Evolutionary conservation across 2,329 filamentous ascomycete species (phyloP), one percentile per base, ranked within the genome.

Genomic region (Pestalotiopsis sp.): DNA sequence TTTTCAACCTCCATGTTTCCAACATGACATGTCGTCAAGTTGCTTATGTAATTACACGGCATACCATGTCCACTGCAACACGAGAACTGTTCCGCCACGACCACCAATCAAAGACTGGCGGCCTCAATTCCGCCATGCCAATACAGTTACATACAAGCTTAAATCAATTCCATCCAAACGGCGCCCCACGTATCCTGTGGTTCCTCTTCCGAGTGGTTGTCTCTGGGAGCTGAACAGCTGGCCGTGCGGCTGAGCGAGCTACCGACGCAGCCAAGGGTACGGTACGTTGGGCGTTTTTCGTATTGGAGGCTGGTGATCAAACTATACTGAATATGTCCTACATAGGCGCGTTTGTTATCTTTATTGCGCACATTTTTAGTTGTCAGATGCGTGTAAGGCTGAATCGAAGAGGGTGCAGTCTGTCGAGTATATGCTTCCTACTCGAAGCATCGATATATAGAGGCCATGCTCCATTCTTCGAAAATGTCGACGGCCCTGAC

Each of bases 241-340:
- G 67, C 68, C 69, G 71, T 70, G 65, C 52, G 64, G 39, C 58
- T 61, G 39, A 61, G 24, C 24, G 30, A 26, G 58, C 58, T 61
- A 61, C 30, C 13, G 30, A 39, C 13, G 58, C 58, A 61, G 44
- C 44, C 30, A 13, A 39, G 58, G 26, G 58, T 26, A 1, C 10
- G 26, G 58, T 26, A 1, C 10, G 17, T 10, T 39, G 14, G 56
- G 58, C 58, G 58, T 61, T 61, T 17, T 35, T 35, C 22, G 58
- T 35, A 11, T 61, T 39, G 58, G 26, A 17, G 14, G 58, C 30
- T 61, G 58, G 17, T 39, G n/a, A n/a, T 17, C 30, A 35, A 39
- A 35, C 44, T 52, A 52, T 52, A 52, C 44, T 52, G 44, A 39
- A 61, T 10, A 38, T 61, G 58, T 20, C 7, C 5, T 3, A 7